Percentiles rank a stretch among this genome's conserved stretches.
Evolutionary conservation across 345 rosid species (phyloP).

Genomic region (Eucalyptus caleyi): DNA sequence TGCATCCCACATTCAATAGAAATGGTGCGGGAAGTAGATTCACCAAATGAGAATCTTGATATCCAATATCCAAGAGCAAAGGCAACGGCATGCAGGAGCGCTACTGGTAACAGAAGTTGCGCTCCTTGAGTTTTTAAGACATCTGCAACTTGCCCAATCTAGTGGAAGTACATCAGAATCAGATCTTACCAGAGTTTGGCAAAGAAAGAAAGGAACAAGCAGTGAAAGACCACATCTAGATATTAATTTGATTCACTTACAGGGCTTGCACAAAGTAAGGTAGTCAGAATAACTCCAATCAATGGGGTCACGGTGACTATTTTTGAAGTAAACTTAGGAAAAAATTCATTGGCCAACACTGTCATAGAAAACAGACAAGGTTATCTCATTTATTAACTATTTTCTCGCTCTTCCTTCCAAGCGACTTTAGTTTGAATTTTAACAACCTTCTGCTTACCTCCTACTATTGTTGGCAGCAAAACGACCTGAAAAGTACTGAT

Average conservation of each 20-base stretch:
- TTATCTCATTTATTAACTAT: background rate
- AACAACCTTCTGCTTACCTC: constrained; percentile 35
- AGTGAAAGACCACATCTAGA: background rate
- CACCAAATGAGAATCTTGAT: constrained; percentile 76
- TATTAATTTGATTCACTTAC: constrained; percentile 27
- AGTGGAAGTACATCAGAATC: background rate
- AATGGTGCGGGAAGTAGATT: constrained; percentile 96
- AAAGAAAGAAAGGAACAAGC: background rate
- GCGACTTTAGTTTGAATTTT: background rate
- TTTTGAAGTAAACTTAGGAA: constrained; percentile 83
- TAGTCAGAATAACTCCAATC: constrained; percentile 88
- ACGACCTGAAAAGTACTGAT: constrained; percentile 97
- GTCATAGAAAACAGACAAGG: constrained; percentile 10
- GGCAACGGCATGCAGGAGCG: constrained; percentile 69
- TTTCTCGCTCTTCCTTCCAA: background rate
- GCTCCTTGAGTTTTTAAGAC: constrained; percentile 88
- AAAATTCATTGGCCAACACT: constrained; percentile 88
- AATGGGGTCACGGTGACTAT: constrained; percentile 73
- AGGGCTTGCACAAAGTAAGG: constrained; percentile 94
- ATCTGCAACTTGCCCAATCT: constrained; percentile 94
- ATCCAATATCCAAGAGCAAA: constrained; percentile 84
- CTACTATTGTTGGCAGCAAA: constrained; percentile 71
- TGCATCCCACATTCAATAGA: constrained; percentile 99
- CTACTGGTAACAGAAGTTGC: constrained; percentile 81
- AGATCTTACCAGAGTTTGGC: background rate